Base-by-base conservation (phyloP, 192 early-diverging fungal genomes). In the Cladochytrium replicatum region DNA sequence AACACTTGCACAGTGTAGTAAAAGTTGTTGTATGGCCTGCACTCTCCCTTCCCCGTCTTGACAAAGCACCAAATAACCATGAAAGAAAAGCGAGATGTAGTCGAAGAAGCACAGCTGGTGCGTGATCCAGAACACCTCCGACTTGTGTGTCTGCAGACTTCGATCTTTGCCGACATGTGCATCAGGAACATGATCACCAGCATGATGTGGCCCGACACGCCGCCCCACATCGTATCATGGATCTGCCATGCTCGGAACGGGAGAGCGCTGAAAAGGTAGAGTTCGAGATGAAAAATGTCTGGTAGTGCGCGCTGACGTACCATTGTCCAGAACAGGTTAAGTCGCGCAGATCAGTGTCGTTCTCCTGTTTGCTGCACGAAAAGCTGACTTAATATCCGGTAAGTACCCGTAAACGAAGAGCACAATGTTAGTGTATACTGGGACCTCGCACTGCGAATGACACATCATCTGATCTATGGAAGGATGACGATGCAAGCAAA, bases 81-180 rank as follows among this genome's bases (percentile, higher is more conserved):
- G 87, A 41, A 88, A 68, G 45, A 85, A 81, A 34, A 86, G 69
- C 28, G 74, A 56, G 17, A 72, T 60, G 63, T 81, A 78, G 55
- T 74, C 84, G 6, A 74, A 55, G 29, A 87, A 51, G 51, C 80
- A 83, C 9, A 86, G 66, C 51, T 90, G 85, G 64, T 90, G 87
- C 38, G 72, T 68, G 59, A 74, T 85, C 72, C 84, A 88, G 60
- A 90, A 88, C 42, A 72, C 32, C 68, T 90, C 84, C 61, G 83
- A 88, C 24, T 81, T n/a, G n/a, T 57, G 58, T 31, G 63, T 61
- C 27, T 80, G 66, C 17, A n/a, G n/a, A 53, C 51, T 25, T 53
- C 40, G 25, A 23, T 8, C 17, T 53, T 53, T 24, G 82, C 69
- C 0, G 72, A 71, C 15, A 46, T 54, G 29, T 69, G 57, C 43